Evolutionary conservation across 2,329 filamentous ascomycete genomes (phyloP).

Genomic region (Calonectria multiphialidica): DNA sequence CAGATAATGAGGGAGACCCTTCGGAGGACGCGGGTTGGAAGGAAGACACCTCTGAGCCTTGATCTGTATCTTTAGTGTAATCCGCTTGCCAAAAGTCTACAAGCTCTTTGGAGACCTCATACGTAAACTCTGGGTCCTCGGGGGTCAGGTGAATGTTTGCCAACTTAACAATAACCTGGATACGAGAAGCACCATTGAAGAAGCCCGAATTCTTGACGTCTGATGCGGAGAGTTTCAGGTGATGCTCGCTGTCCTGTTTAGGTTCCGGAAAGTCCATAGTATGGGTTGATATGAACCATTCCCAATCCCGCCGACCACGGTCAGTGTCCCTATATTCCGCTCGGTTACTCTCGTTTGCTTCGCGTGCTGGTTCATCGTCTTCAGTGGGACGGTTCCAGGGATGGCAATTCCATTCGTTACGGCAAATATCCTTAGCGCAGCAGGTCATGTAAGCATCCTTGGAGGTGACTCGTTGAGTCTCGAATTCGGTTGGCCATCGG

Average conservation of each 20-base stretch:
- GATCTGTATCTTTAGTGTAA: background rate
- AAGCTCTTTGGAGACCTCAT: background rate
- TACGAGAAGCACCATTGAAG: conserved; percentile 43
- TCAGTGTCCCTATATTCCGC: conserved; percentile 33
- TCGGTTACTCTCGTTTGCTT: conserved; percentile 28
- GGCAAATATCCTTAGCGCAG: conserved; percentile 31
- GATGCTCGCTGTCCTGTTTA: background rate
- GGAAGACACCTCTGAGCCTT: background rate
- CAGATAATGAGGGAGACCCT: background rate
- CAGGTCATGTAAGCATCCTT: conserved; percentile 33
- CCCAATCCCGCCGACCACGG: conserved; percentile 36
- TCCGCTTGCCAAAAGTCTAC: background rate
- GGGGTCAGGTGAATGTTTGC: conserved; percentile 72
- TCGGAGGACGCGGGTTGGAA: background rate
- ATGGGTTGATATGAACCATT: conserved; percentile 47
- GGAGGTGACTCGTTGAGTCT: conserved; percentile 40
- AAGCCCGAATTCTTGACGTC: conserved; percentile 45
- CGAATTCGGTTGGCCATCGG: conserved; percentile 45
- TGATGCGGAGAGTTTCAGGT: conserved; percentile 24
- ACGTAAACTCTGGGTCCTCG: conserved; percentile 57
- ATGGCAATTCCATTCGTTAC: conserved; percentile 23
- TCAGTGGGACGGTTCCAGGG: conserved; percentile 38
- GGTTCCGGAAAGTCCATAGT: conserved; percentile 30
- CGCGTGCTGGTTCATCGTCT: conserved; percentile 38
- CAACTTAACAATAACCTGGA: conserved; percentile 75